A percentile compares a stretch with the other conserved stretches of the same genome.
Evolutionary conservation across 371 early-diverging fungal genomes (phyloP).

Genomic region (Dinochytrium kinnereticum): DNA sequence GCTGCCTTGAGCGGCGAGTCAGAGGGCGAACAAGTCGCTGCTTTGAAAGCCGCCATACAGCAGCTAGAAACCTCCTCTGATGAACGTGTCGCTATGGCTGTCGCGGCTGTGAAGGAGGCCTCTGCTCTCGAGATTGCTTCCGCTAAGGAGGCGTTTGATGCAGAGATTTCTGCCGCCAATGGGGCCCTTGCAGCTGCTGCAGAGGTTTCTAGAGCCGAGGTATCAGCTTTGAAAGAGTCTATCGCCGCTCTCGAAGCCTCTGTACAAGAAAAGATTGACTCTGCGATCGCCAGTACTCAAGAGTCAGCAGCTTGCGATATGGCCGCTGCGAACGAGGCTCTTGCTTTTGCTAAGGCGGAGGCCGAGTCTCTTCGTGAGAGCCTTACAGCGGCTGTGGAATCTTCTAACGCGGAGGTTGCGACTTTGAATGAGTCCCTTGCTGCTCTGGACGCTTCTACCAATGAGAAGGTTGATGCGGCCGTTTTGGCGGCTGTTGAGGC

Average conservation of each 20-base stretch:
- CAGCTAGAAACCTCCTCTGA: neutral
- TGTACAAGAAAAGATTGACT: neutral
- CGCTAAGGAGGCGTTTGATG: neutral
- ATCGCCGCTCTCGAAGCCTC: neutral
- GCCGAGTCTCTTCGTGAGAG: too few species aligned
- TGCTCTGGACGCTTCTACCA: too few species aligned
- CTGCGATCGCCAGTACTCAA: neutral
- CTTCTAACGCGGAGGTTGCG: too few species aligned
- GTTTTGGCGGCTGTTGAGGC: neutral
- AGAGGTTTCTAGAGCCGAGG: neutral
- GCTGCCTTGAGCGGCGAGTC: neutral
- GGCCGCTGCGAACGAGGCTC: neutral
- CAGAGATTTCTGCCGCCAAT: neutral
- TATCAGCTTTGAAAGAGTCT: neutral
- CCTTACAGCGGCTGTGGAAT: too few species aligned
- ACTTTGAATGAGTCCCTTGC: too few species aligned
- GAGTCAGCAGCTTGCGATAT: neutral
- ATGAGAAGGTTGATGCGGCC: neutral
- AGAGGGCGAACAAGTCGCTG: neutral
- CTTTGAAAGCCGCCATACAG: neutral
- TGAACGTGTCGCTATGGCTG: neutral
- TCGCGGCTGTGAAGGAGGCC: neutral
- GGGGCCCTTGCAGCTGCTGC: neutral
- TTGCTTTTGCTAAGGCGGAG: neutral
- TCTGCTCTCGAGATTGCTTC: neutral